Conservation (phyloP, 129 eudicot genomes). For the Gnaphalium uliginosum region DNA sequence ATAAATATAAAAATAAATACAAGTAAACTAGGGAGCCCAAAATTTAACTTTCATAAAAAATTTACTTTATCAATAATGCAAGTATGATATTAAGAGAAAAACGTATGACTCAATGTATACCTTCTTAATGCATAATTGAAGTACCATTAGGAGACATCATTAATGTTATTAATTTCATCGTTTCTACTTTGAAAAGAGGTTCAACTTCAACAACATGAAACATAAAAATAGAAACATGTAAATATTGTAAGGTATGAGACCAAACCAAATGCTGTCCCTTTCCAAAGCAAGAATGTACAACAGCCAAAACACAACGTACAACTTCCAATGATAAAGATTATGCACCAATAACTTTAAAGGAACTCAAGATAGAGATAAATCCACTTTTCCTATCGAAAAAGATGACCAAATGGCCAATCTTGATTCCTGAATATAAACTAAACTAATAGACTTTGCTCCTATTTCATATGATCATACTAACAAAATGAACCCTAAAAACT, state of each 20-base stretch:
- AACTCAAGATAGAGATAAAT: constrained; percentile 2
- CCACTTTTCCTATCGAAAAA: not conserved
- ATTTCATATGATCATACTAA: constrained; percentile 13
- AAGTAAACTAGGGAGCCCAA: not conserved
- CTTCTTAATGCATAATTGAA: not conserved
- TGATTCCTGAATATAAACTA: not conserved
- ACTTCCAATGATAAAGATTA: not conserved
- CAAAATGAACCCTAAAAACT: constrained; percentile 14
- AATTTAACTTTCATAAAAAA: too few relatives aligned
- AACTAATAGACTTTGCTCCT: constrained; percentile 4
- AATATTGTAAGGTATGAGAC: not conserved
- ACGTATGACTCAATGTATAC: not conserved
- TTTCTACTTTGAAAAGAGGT: not conserved
- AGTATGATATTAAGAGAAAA: not conserved
- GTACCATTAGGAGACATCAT: not conserved
- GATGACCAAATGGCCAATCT: constrained; percentile 5
- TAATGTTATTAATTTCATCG: not conserved
- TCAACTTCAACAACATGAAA: not conserved
- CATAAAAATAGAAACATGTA: constrained; percentile 11
- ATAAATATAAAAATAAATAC: not conserved
- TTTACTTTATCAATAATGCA: not conserved
- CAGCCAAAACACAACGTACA: not conserved
- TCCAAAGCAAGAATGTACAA: constrained; percentile 1
- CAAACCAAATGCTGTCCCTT: not conserved
- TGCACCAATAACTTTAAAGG: not conserved